These are phyloP conservation scores for Davidsoniella australis DNA, from an alignment of 2,329 filamentous ascomycete species.

Conservation along the genomic window DNA sequence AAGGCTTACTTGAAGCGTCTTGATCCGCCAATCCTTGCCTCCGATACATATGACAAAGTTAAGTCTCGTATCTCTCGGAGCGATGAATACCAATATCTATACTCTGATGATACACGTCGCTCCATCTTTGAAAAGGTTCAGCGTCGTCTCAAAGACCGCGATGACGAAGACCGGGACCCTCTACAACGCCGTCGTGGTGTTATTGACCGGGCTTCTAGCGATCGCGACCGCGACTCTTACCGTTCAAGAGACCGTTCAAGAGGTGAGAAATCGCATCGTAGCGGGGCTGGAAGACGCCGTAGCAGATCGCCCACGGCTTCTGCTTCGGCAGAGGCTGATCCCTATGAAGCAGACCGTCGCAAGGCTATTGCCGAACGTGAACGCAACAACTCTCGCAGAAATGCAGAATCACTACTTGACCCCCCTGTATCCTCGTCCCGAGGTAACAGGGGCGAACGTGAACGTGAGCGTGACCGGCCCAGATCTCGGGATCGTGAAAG, in stretches of 20 bases:
- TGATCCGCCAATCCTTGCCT: conserved; percentile 60
- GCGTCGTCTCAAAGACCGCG: conserved; percentile 77
- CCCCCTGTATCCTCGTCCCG: background rate
- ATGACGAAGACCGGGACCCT: conserved; percentile 63
- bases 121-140: conserved; percentile 84
- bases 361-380: conserved; percentile 90
- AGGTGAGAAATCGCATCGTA: conserved; percentile 46
- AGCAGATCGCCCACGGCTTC: conserved; percentile 53
- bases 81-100: conserved; percentile 69
- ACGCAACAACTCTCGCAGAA: conserved; percentile 47
- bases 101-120: conserved; percentile 66
- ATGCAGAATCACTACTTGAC: conserved; percentile 12
- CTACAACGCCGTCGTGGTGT: conserved; percentile 25
- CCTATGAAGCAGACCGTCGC: conserved; percentile 87
- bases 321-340: conserved; percentile 47
- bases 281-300: conserved; percentile 31
- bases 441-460: conserved; percentile 24
- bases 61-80: conserved; percentile 61
- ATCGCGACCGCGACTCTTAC: conserved; percentile 30
- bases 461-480: conserved; percentile 20
- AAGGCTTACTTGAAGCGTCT: conserved; percentile 77
- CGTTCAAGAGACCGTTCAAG: conserved; percentile 42
- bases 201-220: conserved; percentile 35
- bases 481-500: conserved; percentile 15
- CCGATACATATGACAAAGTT: conserved; percentile 81